Evolutionary conservation across 306 rosid species (phyloP).

Genomic region (Casuarina glauca): DNA sequence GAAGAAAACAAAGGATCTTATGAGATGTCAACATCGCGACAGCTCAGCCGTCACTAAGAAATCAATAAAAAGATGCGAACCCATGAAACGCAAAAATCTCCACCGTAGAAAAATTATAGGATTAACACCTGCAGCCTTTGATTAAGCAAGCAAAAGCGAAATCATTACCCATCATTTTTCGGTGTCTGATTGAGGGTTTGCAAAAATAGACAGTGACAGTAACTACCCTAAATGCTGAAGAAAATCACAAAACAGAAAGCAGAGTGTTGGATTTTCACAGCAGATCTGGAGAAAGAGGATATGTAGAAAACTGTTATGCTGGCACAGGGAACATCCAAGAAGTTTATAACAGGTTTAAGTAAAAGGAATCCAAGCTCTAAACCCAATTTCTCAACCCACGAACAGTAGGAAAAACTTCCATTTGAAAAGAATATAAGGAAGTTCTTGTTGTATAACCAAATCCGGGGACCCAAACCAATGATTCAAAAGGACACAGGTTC

Average conservation of each 20-base stretch:
- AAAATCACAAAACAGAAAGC: constrained; percentile 2
- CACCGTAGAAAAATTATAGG: background rate
- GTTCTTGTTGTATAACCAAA: background rate
- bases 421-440: background rate
- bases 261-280: constrained; percentile 20
- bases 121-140: constrained; percentile 1
- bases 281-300: too few relatives aligned
- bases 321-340: background rate
- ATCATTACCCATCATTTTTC: background rate
- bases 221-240: constrained; percentile 6
- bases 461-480: background rate
- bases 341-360: background rate
- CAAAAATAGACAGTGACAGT: background rate
- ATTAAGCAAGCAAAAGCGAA: constrained; percentile 15
- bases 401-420: background rate
- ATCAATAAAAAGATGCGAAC: background rate
- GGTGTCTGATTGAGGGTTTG: background rate
- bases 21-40: constrained; percentile 37
- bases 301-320: too few relatives aligned
- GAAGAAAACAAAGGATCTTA: constrained; percentile 22
- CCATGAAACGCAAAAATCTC: constrained; percentile 5
- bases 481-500: constrained; percentile 1
- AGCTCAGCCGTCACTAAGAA: constrained; percentile 17
- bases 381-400: constrained; percentile 18
- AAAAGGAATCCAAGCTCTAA: background rate